Conservation (phyloP, 345 rosid species). For the Murraya paniculata region DNA sequence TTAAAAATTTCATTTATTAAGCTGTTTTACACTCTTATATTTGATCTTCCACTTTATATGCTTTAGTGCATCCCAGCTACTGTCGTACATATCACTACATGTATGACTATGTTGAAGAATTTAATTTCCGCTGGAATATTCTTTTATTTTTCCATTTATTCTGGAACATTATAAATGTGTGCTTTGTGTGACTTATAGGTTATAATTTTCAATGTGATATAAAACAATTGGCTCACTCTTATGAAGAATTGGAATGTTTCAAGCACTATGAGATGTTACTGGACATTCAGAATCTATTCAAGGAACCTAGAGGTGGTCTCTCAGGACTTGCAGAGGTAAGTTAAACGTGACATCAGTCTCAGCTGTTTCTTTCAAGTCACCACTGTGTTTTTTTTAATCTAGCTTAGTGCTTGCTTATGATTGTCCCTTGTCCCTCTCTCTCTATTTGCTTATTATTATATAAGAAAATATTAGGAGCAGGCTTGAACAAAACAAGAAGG, state of each 20-base stretch:
- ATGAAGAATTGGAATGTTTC: slow-evolving; percentile 73
- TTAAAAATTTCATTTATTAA: neutral
- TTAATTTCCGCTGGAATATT: neutral
- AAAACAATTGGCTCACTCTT: slow-evolving; percentile 60
- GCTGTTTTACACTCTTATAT: neutral
- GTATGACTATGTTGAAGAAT: neutral
- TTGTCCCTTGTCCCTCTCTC: neutral
- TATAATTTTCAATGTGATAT: slow-evolving; percentile 83
- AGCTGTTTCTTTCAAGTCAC: slow-evolving; percentile 7
- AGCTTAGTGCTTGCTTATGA: slow-evolving; percentile 1
- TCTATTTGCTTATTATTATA: slow-evolving; percentile 1
- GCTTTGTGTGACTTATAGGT: slow-evolving; percentile 43
- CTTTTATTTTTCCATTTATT: neutral
- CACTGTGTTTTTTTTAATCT: neutral
- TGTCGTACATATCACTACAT: neutral
- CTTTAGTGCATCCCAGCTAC: neutral
- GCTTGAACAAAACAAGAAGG: slow-evolving; percentile 86
- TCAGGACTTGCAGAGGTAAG: slow-evolving; percentile 82
- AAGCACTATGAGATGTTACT: slow-evolving; percentile 78
- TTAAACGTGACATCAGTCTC: neutral
- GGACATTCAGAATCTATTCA: slow-evolving; percentile 75
- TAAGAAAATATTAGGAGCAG: slow-evolving; percentile 84
- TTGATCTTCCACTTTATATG: neutral
- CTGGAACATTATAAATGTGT: neutral
- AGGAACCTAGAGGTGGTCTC: slow-evolving; percentile 70